These are phyloP conservation scores for Agastache rugosa DNA, from an alignment of 257 asterid genomes.

Conservation along the genomic window DNA sequence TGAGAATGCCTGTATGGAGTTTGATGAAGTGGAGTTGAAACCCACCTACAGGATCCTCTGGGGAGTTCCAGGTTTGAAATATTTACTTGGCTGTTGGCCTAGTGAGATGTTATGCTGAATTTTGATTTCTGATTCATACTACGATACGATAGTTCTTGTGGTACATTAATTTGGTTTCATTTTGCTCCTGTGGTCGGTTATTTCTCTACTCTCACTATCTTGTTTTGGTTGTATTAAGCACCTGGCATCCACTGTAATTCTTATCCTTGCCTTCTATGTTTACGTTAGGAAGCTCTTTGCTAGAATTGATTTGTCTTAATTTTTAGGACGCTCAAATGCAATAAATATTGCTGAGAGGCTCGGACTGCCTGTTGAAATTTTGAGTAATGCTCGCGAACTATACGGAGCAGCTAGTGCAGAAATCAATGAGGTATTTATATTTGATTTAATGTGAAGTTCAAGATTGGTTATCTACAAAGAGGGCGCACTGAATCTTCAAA, in stretches of 20 bases:
- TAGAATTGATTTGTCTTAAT: constrained; percentile 28
- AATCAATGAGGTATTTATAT: constrained; percentile 79
- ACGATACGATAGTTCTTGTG: not conserved
- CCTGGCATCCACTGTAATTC: constrained; percentile 20
- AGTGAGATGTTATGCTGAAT: constrained; percentile 29
- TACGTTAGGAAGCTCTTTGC: constrained; percentile 27
- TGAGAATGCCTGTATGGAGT: constrained; percentile 99
- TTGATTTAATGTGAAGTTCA: constrained; percentile 29
- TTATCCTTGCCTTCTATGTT: constrained; percentile 28
- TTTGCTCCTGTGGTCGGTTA: constrained; percentile 19
- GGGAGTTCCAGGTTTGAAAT: constrained; percentile 90
- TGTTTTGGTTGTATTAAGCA: constrained; percentile 21
- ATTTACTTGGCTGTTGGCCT: constrained; percentile 27
- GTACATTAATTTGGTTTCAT: constrained; percentile 1
- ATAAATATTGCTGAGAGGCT: constrained; percentile 93
- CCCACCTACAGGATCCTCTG: constrained; percentile 96
- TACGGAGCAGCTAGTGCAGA: constrained; percentile 95
- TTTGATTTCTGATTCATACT: constrained; percentile 17
- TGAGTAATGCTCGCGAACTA: constrained; percentile 78
- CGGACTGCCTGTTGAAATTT: constrained; percentile 72
- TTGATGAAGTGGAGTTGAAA: constrained; percentile 87
- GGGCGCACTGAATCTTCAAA: constrained; percentile 8
- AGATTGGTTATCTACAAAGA: constrained; percentile 19
- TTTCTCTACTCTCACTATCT: constrained; percentile 27
- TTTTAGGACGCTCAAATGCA: constrained; percentile 95